Conservation (phyloP, 1,284 basidiomycete genomes). For the Tilletia setariae region DNA sequence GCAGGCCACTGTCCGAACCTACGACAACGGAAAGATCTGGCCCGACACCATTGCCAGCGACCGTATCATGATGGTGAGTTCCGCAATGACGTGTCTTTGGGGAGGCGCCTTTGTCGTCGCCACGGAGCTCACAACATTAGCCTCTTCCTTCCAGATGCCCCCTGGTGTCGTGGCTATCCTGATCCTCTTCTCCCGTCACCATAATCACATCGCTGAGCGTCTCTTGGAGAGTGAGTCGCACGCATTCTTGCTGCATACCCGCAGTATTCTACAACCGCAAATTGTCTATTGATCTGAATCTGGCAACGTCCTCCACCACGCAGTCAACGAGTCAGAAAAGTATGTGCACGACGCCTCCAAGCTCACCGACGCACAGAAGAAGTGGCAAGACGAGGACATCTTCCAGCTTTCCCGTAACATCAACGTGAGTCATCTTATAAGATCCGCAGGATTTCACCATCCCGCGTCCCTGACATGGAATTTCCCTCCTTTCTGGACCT, state of each 20-base stretch:
- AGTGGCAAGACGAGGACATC: conserved; percentile 41
- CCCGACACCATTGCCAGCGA: conserved; percentile 71
- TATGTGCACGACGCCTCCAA: conserved; percentile 28
- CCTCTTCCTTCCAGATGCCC: conserved; percentile 60
- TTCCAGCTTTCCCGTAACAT: conserved; percentile 57
- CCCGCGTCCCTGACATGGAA: neutral
- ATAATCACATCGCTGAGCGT: conserved; percentile 74
- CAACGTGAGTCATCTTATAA: conserved; percentile 13
- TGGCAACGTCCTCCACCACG: neutral
- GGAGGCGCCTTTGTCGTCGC: neutral
- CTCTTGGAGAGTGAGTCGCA: conserved; percentile 64
- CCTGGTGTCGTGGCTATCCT: conserved; percentile 68
- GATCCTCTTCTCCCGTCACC: conserved; percentile 64
- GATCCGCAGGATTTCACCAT: too few species aligned
- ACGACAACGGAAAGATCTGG: conserved; percentile 59
- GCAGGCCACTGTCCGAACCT: conserved; percentile 61
- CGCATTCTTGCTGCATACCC: conserved; percentile 57
- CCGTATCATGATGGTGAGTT: conserved; percentile 60
- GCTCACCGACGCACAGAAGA: conserved; percentile 20
- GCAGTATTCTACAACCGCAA: neutral
- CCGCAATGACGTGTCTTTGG: neutral
- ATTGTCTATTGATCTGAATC: neutral
- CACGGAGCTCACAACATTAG: neutral
- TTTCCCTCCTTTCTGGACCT: neutral
- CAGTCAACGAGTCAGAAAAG: conserved; percentile 31